Evolutionary conservation across 148 eudicot species (phyloP).

Genomic region (Fagopyrum homotropicum): DNA sequence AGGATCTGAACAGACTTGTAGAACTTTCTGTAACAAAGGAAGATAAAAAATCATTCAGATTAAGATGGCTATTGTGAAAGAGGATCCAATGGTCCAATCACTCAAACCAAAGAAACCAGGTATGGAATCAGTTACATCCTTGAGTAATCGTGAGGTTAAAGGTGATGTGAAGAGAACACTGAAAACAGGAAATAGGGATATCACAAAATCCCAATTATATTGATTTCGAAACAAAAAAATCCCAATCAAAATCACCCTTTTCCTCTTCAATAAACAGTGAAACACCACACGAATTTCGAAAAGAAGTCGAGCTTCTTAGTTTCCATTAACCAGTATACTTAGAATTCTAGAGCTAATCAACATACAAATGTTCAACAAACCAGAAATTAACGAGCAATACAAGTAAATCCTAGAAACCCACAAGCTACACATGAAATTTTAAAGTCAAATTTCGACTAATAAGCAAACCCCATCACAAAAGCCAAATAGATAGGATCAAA

Average conservation of each 20-base stretch:
- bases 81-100: neutral
- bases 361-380: neutral
- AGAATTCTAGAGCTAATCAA: neutral
- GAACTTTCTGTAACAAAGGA: slow-evolving; percentile 18
- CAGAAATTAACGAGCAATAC: neutral
- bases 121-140: neutral
- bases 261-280: neutral
- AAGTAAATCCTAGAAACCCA: neutral
- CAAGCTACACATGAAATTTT: neutral
- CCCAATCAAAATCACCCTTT: neutral
- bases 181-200: neutral
- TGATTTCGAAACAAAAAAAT: too few species aligned
- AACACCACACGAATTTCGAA: neutral
- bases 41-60: neutral
- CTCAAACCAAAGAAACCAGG: neutral
- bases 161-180: neutral
- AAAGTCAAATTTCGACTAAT: slow-evolving; percentile 1
- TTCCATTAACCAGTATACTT: neutral
- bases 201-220: neutral
- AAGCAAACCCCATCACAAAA: neutral
- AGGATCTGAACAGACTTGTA: neutral
- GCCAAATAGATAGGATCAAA: neutral
- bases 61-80: neutral
- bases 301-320: neutral
- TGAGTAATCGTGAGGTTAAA: neutral